Base-by-base conservation (phyloP, 108 stramenopile genomes). In the Discostella pseudostelligera region DNA sequence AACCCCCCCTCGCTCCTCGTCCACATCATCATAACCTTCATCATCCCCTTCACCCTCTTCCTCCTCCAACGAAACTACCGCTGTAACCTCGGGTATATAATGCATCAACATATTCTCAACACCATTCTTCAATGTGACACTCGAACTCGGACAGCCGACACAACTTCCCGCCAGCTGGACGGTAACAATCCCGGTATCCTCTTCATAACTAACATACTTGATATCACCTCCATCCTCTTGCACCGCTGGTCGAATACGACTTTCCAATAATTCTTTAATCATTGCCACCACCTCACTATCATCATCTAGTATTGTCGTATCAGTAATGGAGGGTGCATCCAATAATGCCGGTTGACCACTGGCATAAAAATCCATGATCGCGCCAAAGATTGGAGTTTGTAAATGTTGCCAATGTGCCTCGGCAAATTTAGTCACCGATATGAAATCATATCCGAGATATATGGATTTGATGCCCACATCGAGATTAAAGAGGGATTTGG, bases 61-160 rank as follows among this genome's bases (percentile, higher is more conserved):
- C 60, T 92, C 87, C 39, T 92, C 93, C 65, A 93, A 60, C 2
- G 93, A 83, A 51, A 84, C 72, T 8, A 98, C 89, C 51, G 62
- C 85, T 17, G 83, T 90, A 51, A 99, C 97, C 87, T 99, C 99
- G 0, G 97, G 97, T 44, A 99, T 92, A 73, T 99, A 99, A 78
- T 99, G 99, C 97, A 96, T 97, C 39, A 99, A 72, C 99, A 99
- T 99, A 70, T 97, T 98, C 80, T 99, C 99, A 8, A 99, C 99
- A 7, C 99, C 99, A 54, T 96, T 84, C 82, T 96, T 96, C 62
- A 99, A 82, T 3, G 99, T 99, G 13, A 97, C 93, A 59, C 89
- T 80, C 21, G 92, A 92, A 39, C 80, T 83, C 24, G 99, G 99
- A 65, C 99, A 99, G 8, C 97, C 99, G 0, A 96, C 95, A 80